Base-by-base conservation (phyloP, 2,329 filamentous ascomycete genomes). In the Penicillium sp. region DNA sequence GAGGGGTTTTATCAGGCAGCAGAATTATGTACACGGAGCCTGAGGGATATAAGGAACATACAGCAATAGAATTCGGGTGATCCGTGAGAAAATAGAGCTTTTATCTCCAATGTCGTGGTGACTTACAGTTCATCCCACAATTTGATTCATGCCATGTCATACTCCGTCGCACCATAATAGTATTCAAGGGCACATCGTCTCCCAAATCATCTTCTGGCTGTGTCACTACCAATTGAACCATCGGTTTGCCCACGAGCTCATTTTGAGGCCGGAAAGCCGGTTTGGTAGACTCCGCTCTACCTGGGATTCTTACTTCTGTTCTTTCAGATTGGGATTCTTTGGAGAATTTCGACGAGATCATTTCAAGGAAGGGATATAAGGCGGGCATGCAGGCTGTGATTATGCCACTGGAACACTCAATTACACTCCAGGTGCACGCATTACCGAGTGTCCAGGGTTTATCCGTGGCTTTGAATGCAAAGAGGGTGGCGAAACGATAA, bases 401-500 rank as follows among this genome's bases (percentile, higher is more conserved):
- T 10, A 69, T 59, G 0, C 61, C 60, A 13, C 78, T 76, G 0
- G 79, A 73, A 67, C 80, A 77, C 63, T 83, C 81, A 58, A 82
- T 78, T 4, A 73, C 73, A 7, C 79, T 80, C 81, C 80, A 83
- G 53, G 75, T 78, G 4, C 78, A 75, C 0, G 78, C 75, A 1
- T 75, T 76, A 0, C 78, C 78, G 9, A 83, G 71, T 0, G 79
- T 79, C 64, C 81, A 82, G n/a, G 74, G 72, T 3, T 78, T 77
- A 53, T 82, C 79, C 9, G 50, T 48, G 37, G 55, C 49, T 14
- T 61, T 62, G 66, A 81, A 81, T 19, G 75, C 73, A 59, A 83
- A 81, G 27, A 82, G 75, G 6, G 80, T 75, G 35, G 67, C 75
- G 54, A 78, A 80, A 56, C 79, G 79, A 66, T 82, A 82, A 6